Evolutionary conservation across 805 yeast genomes (phyloP), one percentile per base, ranked within the genome.

Genomic region (Zygoascus ofunaensis): DNA sequence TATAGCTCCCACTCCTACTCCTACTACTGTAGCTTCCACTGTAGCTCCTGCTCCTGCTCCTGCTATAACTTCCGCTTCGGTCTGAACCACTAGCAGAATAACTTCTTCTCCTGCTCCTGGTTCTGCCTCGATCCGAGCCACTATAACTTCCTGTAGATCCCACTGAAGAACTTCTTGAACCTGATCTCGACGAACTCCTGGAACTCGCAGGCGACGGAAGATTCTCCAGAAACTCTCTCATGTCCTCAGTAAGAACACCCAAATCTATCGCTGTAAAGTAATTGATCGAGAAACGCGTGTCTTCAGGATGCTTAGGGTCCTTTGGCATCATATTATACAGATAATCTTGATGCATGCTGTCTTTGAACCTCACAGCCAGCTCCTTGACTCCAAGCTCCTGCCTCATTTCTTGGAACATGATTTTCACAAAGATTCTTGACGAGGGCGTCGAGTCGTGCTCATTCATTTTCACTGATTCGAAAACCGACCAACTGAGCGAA

Each of bases 221-320:
- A 61, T 28, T 69, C 52, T 15, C 53, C 52, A 43, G 62, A 57
- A 46, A 68, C 3, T 67, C 72, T 63, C 97, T 74, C 94, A 89
- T 82, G 1, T 67, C 74, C 33, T 86, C 95, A 0, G 97, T 89
- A 46, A 90, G 59, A 2, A 73, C 71, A 37, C 97, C 97, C 40
- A 90, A 60, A 0, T 94, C 94, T 49, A 90, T 87, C 1, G 97
- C 96, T 0, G 97, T 90, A 62, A 90, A 90, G 59, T 73, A 90
- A 58, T 90, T 90, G 58, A 87, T 87, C 1, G 94, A 73, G 59
- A 89, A 90, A 47, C 90, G 42, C 2, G 64, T 57, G 22, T 64
- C 62, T 5, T 42, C 54, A 35, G 52, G 52, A 15, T 62, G 61
- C 37, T 47, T 45, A 10, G 53, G 53, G 14, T 62, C 62, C 18